These are phyloP conservation scores for Effrenium voratum DNA, from an alignment of 73 alveolate genomes.

Conservation along the genomic window DNA sequence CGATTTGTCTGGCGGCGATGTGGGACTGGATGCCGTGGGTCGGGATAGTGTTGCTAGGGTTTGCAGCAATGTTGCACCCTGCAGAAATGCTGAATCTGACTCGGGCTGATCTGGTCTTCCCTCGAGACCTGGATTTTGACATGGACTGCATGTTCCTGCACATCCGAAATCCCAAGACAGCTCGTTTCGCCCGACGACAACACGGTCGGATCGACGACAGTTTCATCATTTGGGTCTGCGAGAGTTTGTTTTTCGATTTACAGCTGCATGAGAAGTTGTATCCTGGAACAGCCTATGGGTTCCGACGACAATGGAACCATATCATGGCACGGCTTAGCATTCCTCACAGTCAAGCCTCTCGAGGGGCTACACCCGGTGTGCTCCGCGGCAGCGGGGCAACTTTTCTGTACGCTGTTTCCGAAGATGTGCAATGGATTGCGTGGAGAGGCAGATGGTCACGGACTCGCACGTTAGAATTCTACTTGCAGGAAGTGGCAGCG, in stretches of 20 bases:
- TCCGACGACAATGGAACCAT: neutral
- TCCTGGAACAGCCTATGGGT: neutral
- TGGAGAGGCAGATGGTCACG: conserved; percentile 3
- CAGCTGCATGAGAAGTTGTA: neutral
- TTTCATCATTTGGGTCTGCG: neutral
- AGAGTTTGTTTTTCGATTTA: neutral
- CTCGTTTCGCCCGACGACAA: neutral
- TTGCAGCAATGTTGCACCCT: neutral
- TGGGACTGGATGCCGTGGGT: neutral
- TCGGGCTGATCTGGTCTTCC: neutral
- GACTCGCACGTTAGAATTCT: neutral
- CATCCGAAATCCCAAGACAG: neutral
- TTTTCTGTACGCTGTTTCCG: neutral
- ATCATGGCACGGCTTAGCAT: neutral
- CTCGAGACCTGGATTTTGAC: neutral
- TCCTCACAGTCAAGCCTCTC: neutral
- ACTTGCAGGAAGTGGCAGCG: neutral
- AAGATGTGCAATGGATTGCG: neutral
- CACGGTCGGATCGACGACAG: neutral
- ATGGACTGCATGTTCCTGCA: neutral
- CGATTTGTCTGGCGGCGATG: neutral
- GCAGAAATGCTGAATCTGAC: neutral
- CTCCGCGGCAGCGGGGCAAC: conserved; percentile 19
- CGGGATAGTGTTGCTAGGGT: neutral
- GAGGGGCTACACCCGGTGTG: neutral